Base-by-base conservation (phyloP, 176 grass and related monocot species). In the Aegilops speltoides region DNA sequence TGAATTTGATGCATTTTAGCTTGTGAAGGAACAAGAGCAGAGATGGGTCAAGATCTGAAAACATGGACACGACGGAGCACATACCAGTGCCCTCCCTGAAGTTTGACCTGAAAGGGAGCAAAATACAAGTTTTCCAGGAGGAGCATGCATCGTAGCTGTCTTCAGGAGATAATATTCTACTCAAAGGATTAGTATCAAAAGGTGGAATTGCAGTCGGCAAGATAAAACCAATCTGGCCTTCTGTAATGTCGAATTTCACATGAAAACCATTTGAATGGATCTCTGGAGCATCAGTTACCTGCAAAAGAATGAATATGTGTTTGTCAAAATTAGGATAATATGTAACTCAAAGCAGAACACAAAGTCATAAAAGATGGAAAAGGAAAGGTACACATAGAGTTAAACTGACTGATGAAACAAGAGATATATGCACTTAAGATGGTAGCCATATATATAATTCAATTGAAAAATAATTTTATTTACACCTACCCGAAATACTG, bases 1-100 rank as follows among this genome's bases (percentile, higher is more conserved):
- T 95, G 67, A 93, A 93, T 79, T 90, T 95, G 32, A 98, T 95
- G 75, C 95, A 93, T 29, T 76, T 76, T 76, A 76, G 43, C 43
- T 43, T 50, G 3, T 76, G 73, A 76, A 76, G 73, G 43, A 76
- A 76, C 73, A 76, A 14, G 46, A 76, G 73, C 73, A 76, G 25
- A 29, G 73, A 76, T 76, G 73, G 73, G 3, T 76, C 41, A 8
- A 76, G 73, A 76, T 76, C 73, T 50, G 73, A 28, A 50, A 76
- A 76, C 73, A 76, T 76, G 41, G 73, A 76, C 73, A 50, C 15
- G 15, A 76, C 24, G 2, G 73, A 76, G 73, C 73, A 50, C 73
- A 76, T 29, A 29, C 24, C 24, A 76, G 73, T 50, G 8, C 73
- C 43, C 41, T 50, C 13, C 41, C 73, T 76, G 24, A 76, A 8